Conservation (phyloP, 305 asterid species). For the Fraxinus dipetala region DNA sequence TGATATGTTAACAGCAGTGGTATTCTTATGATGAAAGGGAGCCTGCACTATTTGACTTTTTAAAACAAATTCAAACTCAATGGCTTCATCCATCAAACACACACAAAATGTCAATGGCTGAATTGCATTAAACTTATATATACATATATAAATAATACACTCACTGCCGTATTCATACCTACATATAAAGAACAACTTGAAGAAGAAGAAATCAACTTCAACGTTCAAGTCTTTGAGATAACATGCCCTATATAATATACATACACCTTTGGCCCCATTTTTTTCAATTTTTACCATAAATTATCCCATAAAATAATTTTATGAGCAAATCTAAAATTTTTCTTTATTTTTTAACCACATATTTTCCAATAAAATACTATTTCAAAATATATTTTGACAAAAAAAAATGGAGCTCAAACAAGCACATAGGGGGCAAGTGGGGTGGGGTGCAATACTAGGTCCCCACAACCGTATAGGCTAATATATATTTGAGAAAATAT, state of each 20-base stretch:
- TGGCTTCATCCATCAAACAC: slow-evolving; percentile 46
- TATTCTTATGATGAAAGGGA: slow-evolving; percentile 35
- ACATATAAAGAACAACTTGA: slow-evolving; percentile 35
- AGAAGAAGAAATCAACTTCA: slow-evolving; percentile 57
- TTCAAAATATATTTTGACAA: no score
- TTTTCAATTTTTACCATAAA: no score
- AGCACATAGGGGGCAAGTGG: background rate
- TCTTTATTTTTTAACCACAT: background rate
- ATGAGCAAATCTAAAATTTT: no score
- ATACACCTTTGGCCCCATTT: background rate
- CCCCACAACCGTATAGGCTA: background rate
- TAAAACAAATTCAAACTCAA: slow-evolving; percentile 46
- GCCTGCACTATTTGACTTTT: slow-evolving; percentile 60
- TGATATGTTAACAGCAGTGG: slow-evolving; percentile 29
- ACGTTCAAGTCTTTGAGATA: slow-evolving; percentile 57
- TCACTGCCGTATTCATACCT: slow-evolving; percentile 30
- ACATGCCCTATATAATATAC: slow-evolving; percentile 10
- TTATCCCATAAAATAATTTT: no score
- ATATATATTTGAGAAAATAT: background rate
- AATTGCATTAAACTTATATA: slow-evolving; percentile 18
- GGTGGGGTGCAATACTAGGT: background rate
- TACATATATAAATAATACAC: background rate
- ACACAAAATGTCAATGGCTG: slow-evolving; percentile 67
- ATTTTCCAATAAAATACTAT: background rate
- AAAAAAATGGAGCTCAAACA: background rate